Percentiles rank a stretch among this genome's conserved stretches.
These are phyloP conservation scores for Barbarea vulgaris DNA, from an alignment of 345 rosid genomes.

Conservation along the genomic window DNA sequence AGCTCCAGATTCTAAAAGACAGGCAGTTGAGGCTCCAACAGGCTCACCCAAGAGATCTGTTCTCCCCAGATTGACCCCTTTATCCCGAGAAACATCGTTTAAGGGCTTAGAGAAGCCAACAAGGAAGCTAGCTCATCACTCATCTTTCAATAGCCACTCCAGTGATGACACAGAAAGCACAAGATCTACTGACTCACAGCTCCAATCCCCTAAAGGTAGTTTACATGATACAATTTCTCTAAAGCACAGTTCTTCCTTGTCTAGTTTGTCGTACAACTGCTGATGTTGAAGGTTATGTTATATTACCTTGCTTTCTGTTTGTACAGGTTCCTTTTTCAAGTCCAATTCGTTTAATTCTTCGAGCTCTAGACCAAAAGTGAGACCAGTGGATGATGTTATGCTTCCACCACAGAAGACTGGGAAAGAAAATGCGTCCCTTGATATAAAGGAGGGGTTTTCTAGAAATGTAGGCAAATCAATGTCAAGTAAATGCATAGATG, in stretches of 20 bases:
- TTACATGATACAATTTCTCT: neutral
- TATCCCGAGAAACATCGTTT: slow-evolving; percentile 60
- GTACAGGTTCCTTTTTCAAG: slow-evolving; percentile 68
- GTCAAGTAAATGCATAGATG: slow-evolving; percentile 62
- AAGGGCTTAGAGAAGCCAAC: slow-evolving; percentile 66
- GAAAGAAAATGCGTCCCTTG: slow-evolving; percentile 50
- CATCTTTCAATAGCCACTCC: slow-evolving; percentile 45
- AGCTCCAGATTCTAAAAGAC: slow-evolving; percentile 56
- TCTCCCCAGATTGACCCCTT: slow-evolving; percentile 48
- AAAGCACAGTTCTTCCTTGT: slow-evolving; percentile 21
- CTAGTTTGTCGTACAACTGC: slow-evolving; percentile 9
- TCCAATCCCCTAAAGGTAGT: slow-evolving; percentile 63
- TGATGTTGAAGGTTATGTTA: slow-evolving; percentile 16
- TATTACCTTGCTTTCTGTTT: slow-evolving; percentile 30
- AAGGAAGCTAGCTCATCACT: slow-evolving; percentile 51
- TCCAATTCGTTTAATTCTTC: slow-evolving; percentile 68
- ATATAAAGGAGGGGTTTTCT: slow-evolving; percentile 57
- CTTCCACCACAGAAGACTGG: slow-evolving; percentile 54
- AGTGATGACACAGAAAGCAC: slow-evolving; percentile 52
- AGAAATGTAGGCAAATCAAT: slow-evolving; percentile 63
- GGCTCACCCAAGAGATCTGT: slow-evolving; percentile 65
- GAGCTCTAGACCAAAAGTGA: slow-evolving; percentile 67
- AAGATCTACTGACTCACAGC: slow-evolving; percentile 52
- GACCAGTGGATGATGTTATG: slow-evolving; percentile 65
- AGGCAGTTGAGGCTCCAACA: slow-evolving; percentile 56